Percentiles rank a stretch among this genome's conserved stretches.
Evolutionary conservation across 495 filamentous ascomycete species (phyloP).

Genomic region (Hapsidospora chrysogenum): DNA sequence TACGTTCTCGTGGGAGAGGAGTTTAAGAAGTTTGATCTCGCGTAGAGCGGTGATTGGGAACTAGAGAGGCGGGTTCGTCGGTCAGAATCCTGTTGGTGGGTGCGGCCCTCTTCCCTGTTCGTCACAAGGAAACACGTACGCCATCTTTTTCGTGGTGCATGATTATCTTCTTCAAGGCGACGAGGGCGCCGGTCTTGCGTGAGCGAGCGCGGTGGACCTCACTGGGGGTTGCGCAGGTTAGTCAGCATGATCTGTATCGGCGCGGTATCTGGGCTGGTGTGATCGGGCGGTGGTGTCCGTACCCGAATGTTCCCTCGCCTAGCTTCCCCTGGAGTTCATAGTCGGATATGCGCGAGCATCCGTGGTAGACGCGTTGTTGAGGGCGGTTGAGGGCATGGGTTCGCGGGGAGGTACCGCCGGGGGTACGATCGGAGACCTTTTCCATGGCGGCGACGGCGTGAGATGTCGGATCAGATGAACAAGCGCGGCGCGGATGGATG

Average conservation of each 20-base stretch:
- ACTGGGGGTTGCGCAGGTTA: constrained; percentile 26
- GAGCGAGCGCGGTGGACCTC: constrained; percentile 86
- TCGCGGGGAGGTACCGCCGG: constrained; percentile 17
- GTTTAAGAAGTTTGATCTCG: constrained; percentile 92
- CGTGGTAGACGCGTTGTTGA: constrained; percentile 43
- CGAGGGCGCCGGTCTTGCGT: constrained; percentile 48
- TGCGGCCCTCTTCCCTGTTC: too few species aligned
- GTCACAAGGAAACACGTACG: too few species aligned
- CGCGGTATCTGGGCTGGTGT: too few species aligned
- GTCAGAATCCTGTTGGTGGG: background rate
- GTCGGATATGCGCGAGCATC: constrained; percentile 73
- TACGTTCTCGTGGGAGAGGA: constrained; percentile 79
- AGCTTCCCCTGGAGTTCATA: constrained; percentile 86
- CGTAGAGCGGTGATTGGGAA: constrained; percentile 67
- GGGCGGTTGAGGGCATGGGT: constrained; percentile 27
- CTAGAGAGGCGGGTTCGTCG: constrained; percentile 9
- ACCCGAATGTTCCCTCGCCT: constrained; percentile 96
- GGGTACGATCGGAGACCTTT: constrained; percentile 4
- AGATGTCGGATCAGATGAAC: background rate
- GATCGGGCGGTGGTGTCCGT: constrained; percentile 6
- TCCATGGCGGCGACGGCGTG: constrained; percentile 9
- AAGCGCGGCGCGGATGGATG: background rate
- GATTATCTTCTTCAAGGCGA: constrained; percentile 90
- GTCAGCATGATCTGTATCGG: constrained; percentile 6
- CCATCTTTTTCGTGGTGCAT: constrained; percentile 80